Conservation (phyloP, 768 basidiomycete genomes). For the Phylloporus arenicola region DNA sequence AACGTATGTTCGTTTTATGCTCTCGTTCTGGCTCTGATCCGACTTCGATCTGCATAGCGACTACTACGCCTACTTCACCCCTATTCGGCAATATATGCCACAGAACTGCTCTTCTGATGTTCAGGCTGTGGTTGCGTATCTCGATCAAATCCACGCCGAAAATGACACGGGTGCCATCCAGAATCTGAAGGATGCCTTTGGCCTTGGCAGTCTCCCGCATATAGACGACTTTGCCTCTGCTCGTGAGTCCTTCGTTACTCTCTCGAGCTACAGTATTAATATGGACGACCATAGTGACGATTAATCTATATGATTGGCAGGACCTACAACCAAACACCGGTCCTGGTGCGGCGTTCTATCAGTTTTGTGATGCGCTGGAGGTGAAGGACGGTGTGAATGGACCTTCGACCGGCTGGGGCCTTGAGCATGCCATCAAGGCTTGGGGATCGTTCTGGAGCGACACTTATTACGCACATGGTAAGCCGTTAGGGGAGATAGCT, state of each 20-base stretch:
- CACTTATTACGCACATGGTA: slow-evolving; percentile 43
- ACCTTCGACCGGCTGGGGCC: slow-evolving; percentile 50
- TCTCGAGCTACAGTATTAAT: neutral
- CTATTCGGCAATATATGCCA: slow-evolving; percentile 63
- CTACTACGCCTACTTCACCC: slow-evolving; percentile 57
- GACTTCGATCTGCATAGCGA: slow-evolving; percentile 11
- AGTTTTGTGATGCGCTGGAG: slow-evolving; percentile 38
- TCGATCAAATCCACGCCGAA: slow-evolving; percentile 52
- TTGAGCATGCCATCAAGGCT: slow-evolving; percentile 52
- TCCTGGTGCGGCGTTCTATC: slow-evolving; percentile 31
- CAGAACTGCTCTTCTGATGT: slow-evolving; percentile 71
- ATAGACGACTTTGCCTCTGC: slow-evolving; percentile 64
- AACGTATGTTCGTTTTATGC: slow-evolving; percentile 25
- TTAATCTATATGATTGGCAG: slow-evolving; percentile 67
- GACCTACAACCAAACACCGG: slow-evolving; percentile 47
- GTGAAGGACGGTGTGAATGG: slow-evolving; percentile 40
- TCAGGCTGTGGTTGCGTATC: slow-evolving; percentile 53
- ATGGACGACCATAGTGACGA: slow-evolving; percentile 37
- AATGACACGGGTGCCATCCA: slow-evolving; percentile 45
- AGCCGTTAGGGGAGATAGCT: slow-evolving; percentile 19
- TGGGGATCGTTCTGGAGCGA: slow-evolving; percentile 58
- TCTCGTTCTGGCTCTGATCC: neutral
- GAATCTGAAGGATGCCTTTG: slow-evolving; percentile 52
- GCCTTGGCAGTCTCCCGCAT: slow-evolving; percentile 51
- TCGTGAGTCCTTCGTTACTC: slow-evolving; percentile 26